These are phyloP conservation scores for Colletotrichum higginsianum DNA, from an alignment of 2,329 filamentous ascomycete species.

Conservation along the genomic window DNA sequence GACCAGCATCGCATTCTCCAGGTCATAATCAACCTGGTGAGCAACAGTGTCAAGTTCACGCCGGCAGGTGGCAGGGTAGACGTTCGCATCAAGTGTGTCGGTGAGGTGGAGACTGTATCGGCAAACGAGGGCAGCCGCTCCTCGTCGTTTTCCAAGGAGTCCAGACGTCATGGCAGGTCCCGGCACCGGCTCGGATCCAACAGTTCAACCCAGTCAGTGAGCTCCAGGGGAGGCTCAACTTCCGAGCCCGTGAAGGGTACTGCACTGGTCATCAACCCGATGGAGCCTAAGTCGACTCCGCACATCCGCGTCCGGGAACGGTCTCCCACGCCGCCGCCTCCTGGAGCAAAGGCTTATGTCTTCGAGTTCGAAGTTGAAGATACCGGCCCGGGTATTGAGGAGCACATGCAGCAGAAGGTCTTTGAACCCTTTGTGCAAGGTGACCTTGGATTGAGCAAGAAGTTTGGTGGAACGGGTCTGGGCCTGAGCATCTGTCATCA, in stretches of 20 bases:
- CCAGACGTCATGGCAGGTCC: slow-evolving; percentile 56
- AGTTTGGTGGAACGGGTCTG: slow-evolving; percentile 89
- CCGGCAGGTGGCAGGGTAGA: slow-evolving; percentile 81
- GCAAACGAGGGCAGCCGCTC: slow-evolving; percentile 62
- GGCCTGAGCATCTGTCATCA: slow-evolving; percentile 93
- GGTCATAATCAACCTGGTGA: slow-evolving; percentile 93
- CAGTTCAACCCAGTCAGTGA: slow-evolving; percentile 65
- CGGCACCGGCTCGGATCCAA: slow-evolving; percentile 64
- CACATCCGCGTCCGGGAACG: slow-evolving; percentile 67
- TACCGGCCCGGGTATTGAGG: slow-evolving; percentile 87
- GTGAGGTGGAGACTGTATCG: slow-evolving; percentile 65
- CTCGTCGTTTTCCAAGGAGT: slow-evolving; percentile 67
- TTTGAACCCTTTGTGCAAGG: slow-evolving; percentile 97
- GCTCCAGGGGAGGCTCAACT: slow-evolving; percentile 57
- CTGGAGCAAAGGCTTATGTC: slow-evolving; percentile 74
- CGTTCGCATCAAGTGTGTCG: slow-evolving; percentile 81
- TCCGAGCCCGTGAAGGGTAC: slow-evolving; percentile 58
- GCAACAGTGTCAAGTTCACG: slow-evolving; percentile 94
- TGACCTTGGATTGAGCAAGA: slow-evolving; percentile 90
- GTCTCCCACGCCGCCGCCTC: slow-evolving; percentile 72
- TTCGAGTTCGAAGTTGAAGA: slow-evolving; percentile 94
- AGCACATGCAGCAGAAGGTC: slow-evolving; percentile 82
- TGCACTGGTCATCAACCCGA: slow-evolving; percentile 74
- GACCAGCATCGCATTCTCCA: slow-evolving; percentile 92
- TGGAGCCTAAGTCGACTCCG: slow-evolving; percentile 67